A percentile compares a stretch with the other conserved stretches of the same genome.
These are phyloP conservation scores for Antitrichia curtipendula DNA, from an alignment of 225 moss, liverwort and hornwort genomes.

Conservation along the genomic window DNA sequence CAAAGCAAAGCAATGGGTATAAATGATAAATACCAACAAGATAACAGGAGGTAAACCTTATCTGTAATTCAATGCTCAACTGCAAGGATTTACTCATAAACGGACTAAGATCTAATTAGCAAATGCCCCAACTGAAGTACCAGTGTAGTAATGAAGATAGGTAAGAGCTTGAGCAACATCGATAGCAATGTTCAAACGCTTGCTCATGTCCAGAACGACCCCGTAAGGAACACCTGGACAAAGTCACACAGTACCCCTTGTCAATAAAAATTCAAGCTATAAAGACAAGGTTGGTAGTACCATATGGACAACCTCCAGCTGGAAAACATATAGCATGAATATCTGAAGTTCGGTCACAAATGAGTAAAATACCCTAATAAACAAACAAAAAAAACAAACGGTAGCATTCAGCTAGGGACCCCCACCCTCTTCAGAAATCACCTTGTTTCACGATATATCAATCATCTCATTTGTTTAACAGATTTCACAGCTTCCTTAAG, in stretches of 20 bases:
- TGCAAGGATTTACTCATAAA: not conserved
- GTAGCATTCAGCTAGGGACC: not conserved
- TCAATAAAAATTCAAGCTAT: not conserved
- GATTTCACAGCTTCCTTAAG: not conserved
- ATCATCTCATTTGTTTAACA: not conserved
- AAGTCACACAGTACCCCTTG: not conserved
- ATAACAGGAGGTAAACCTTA: not conserved
- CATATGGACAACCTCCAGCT: not conserved
- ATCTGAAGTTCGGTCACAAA: not conserved
- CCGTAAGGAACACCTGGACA: constrained; percentile 28
- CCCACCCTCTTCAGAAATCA: not conserved
- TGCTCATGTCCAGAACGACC: constrained; percentile 42
- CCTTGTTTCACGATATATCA: not conserved
- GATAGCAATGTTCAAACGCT: constrained; percentile 46
- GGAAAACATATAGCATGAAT: not conserved
- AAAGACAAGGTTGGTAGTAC: not conserved
- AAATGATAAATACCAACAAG: not conserved
- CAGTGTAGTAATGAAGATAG: constrained; percentile 51
- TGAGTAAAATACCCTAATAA: not conserved
- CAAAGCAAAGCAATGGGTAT: not conserved
- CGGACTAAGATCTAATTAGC: not conserved
- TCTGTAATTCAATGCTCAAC: not conserved
- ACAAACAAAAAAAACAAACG: not conserved
- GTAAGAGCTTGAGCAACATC: constrained; percentile 52
- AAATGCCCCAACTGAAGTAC: not conserved